Evolutionary conservation across 805 yeast species (phyloP).

Genomic region (Phaffomyces thermotolerans): DNA sequence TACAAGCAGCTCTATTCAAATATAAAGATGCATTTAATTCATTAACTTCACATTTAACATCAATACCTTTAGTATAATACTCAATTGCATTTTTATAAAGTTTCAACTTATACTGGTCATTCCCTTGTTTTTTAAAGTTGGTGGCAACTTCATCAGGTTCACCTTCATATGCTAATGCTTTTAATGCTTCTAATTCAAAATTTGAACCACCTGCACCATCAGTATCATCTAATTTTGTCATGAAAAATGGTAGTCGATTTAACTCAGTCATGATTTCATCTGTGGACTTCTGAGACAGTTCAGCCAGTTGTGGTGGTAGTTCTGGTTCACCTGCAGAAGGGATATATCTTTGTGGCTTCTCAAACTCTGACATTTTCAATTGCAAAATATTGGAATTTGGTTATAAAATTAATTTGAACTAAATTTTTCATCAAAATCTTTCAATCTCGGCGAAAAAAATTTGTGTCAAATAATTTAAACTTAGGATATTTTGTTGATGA

Average conservation of each 20-base stretch:
- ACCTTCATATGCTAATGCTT: slow-evolving; percentile 90
- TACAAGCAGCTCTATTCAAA: slow-evolving; percentile 86
- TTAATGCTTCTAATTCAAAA: slow-evolving; percentile 74
- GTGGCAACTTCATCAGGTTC: slow-evolving; percentile 88
- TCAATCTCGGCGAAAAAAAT: no score
- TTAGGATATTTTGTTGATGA: no score
- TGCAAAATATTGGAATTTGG: no score
- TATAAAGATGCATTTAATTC: slow-evolving; percentile 55
- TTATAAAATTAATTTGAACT: no score
- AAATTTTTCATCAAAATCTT: no score
- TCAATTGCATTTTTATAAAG: slow-evolving; percentile 71
- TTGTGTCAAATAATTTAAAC: no score
- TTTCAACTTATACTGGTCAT: slow-evolving; percentile 70
- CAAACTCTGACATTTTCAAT: slow-evolving; percentile 3
- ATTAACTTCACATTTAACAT: slow-evolving; percentile 52
- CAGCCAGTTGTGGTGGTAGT: slow-evolving; percentile 77
- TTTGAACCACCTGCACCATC: slow-evolving; percentile 76
- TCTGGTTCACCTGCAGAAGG: slow-evolving; percentile 58
- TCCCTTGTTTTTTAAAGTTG: slow-evolving; percentile 89
- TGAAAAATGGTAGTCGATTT: slow-evolving; percentile 85
- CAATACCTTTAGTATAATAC: slow-evolving; percentile 74
- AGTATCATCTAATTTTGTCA: slow-evolving; percentile 76
- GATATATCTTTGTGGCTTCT: slow-evolving; percentile 33
- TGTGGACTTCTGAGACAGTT: slow-evolving; percentile 50
- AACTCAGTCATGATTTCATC: slow-evolving; percentile 75